phyloP scores from a whole-genome alignment of 108 stramenopile species.

The Skeletonema tropicum region DNA sequence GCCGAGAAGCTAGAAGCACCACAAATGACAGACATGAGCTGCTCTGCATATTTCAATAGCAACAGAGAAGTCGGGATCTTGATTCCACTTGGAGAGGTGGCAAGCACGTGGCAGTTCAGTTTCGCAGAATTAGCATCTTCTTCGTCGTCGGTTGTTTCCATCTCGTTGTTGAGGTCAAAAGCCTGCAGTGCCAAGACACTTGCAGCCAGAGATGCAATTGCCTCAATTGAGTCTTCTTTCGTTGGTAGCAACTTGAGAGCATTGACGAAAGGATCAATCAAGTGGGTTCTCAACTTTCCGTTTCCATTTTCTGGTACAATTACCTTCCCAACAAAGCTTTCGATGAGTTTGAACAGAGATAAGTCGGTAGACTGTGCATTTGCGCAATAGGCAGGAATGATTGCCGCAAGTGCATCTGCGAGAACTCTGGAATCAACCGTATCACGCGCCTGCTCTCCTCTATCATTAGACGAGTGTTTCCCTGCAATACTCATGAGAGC shows the following conservation, averaged over 20 bases:
- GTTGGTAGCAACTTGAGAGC: slow-evolving; percentile 42
- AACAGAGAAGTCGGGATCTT: slow-evolving; percentile 39
- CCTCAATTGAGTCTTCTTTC: slow-evolving; percentile 46
- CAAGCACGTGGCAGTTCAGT: slow-evolving; percentile 23
- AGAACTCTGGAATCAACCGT: slow-evolving; percentile 23
- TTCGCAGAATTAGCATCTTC: slow-evolving; percentile 11
- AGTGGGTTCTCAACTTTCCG: slow-evolving; percentile 21
- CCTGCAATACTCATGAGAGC: slow-evolving; percentile 51
- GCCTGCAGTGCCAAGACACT: slow-evolving; percentile 40
- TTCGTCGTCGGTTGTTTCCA: slow-evolving; percentile 1
- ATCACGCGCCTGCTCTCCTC: slow-evolving; percentile 5
- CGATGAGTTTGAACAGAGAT: slow-evolving; percentile 51
- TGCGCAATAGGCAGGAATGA: slow-evolving; percentile 64
- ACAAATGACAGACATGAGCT: slow-evolving; percentile 43
- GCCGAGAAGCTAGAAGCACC: slow-evolving; percentile 12
- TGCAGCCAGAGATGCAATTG: slow-evolving; percentile 54
- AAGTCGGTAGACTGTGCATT: slow-evolving; percentile 54
- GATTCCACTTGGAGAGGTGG: slow-evolving; percentile 31
- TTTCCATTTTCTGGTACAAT: slow-evolving; percentile 16
- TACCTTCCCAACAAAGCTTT: slow-evolving; percentile 49
- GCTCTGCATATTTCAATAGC: slow-evolving; percentile 50
- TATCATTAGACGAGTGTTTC: slow-evolving; percentile 28
- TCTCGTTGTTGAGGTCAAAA: slow-evolving; percentile 28
- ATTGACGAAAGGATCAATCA: slow-evolving; percentile 49
- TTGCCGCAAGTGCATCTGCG: slow-evolving; percentile 46